These are phyloP conservation scores for Lasiodiplodia theobromae DNA, from an alignment of 2,329 filamentous ascomycete genomes.

Conservation along the genomic window DNA sequence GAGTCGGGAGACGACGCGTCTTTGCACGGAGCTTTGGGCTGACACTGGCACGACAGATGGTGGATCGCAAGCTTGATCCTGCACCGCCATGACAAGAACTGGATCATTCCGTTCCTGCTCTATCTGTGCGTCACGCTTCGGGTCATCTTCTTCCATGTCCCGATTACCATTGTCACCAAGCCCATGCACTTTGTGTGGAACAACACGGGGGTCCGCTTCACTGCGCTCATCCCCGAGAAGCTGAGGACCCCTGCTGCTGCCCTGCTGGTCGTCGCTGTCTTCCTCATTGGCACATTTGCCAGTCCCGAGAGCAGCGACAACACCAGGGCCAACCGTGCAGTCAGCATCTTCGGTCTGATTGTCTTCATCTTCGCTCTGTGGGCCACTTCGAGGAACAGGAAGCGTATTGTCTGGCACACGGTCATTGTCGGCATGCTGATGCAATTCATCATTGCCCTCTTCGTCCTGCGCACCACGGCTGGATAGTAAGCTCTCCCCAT, in stretches of 20 bases:
- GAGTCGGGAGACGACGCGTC: conserved; percentile 19
- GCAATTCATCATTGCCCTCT: conserved; percentile 87
- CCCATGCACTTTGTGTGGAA: conserved; percentile 74
- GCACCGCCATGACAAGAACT: conserved; percentile 76
- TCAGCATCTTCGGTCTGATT: conserved; percentile 79
- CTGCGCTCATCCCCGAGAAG: conserved; percentile 70
- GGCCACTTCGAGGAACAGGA: conserved; percentile 73
- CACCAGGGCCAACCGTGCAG: conserved; percentile 77
- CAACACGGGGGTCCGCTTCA: conserved; percentile 66
- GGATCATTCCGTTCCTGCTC: conserved; percentile 83
- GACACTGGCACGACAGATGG: conserved; percentile 58
- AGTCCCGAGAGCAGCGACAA: conserved; percentile 77
- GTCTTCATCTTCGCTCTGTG: conserved; percentile 75
- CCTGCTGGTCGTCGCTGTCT: conserved; percentile 69
- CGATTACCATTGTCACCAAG: conserved; percentile 69
- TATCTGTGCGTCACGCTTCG: conserved; percentile 79
- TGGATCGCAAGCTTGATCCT: conserved; percentile 78
- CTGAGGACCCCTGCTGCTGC: conserved; percentile 70
- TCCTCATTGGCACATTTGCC: conserved; percentile 79
- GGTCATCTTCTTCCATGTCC: conserved; percentile 75
- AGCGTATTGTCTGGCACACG: conserved; percentile 57
- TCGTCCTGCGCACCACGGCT: conserved; percentile 80
- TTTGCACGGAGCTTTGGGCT: conserved; percentile 11
- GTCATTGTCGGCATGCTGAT: conserved; percentile 86
- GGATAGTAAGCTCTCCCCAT: conserved; percentile 58